phyloP scores from a whole-genome alignment of 495 filamentous ascomycete species.

The Talaromyces stipitatus region DNA sequence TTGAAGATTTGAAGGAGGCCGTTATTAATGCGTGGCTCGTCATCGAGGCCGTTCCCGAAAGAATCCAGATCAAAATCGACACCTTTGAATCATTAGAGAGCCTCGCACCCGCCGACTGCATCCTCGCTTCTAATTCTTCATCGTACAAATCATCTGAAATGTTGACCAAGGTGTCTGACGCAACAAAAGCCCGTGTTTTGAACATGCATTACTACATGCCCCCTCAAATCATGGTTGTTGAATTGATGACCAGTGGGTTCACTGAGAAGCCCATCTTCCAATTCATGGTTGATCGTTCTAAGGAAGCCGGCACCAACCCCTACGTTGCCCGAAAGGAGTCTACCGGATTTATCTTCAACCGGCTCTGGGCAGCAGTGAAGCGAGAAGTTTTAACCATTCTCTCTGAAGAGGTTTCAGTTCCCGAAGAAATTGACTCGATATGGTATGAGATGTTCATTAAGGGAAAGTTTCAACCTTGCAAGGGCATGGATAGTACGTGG shows the following conservation, averaged over 20 bases:
- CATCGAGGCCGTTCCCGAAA: constrained; percentile 50
- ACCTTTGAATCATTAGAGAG: constrained; percentile 41
- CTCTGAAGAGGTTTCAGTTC: constrained; percentile 37
- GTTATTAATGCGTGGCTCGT: constrained; percentile 41
- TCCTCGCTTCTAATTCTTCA: constrained; percentile 45
- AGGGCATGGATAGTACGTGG: constrained; percentile 24
- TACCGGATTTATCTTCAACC: constrained; percentile 51
- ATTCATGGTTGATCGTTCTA: constrained; percentile 30
- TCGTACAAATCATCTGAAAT: constrained; percentile 41
- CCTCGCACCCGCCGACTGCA: constrained; percentile 31
- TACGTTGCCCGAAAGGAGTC: constrained; percentile 36
- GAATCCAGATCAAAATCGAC: constrained; percentile 39
- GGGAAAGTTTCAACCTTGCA: constrained; percentile 16
- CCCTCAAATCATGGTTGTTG: constrained; percentile 36
- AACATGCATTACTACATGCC: constrained; percentile 52
- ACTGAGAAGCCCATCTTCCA: constrained; percentile 37
- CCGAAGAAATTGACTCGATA: constrained; percentile 40
- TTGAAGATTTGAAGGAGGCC: constrained; percentile 27
- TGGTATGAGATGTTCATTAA: constrained; percentile 34
- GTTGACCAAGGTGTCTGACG: constrained; percentile 30
- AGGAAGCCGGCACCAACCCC: constrained; percentile 36
- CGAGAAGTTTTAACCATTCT: constrained; percentile 44
- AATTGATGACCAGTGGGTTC: constrained; percentile 49
- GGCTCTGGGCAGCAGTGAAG: constrained; percentile 52
- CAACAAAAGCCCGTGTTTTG: constrained; percentile 12